Evolutionary conservation across 2,329 filamentous ascomycete genomes (phyloP), one percentile per base, ranked within the genome.

Genomic region (Pestalotiopsis sp.): DNA sequence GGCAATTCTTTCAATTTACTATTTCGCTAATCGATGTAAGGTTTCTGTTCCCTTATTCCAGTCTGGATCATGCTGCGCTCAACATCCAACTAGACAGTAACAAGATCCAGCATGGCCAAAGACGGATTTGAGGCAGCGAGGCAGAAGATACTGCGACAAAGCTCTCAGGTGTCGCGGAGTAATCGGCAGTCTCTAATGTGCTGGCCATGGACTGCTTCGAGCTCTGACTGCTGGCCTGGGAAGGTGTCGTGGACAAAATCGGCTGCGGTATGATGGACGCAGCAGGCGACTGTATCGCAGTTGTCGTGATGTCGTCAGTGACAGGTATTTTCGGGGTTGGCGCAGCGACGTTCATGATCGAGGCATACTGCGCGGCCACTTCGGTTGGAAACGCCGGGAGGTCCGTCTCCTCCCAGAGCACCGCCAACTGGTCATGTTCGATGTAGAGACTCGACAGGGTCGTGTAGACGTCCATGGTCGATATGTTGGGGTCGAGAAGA

Each of bases 391-490:
- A 68, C 9, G 69, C 12, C 0, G 63, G 41, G 12, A 78, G 66
- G 64, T 77, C 76, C 12, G 66, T 68, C 27, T 71, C 66, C 38
- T 76, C 70, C 77, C 76, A 78, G 52, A 71, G 71, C 20, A 78
- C 74, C 17, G 72, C 75, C 27, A 78, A 49, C 49, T 77, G 75
- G 31, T 77, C 76, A 45, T 78, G 76, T 63, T 75, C 71, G 39
- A 78, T 75, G 71, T 66, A 73, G 31, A 76, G 66, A 25, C 64
- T 66, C 11, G 76, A 73, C 2, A 78, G 64, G 1, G 74, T 77
- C 0, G 76, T 77, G 65, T 75, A 78, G 49, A 78, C 68, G 52
- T 78, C 75, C 52, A 73, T 57, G 4, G 77, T 76, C 5, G 73
- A 72, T 61, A 77, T 75, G 25, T 76, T 73, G 0, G 75, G 73